Evolutionary conservation across 2,329 filamentous ascomycete species (phyloP), one percentile per base, ranked within the genome.

Genomic region (Colletotrichum sp.): DNA sequence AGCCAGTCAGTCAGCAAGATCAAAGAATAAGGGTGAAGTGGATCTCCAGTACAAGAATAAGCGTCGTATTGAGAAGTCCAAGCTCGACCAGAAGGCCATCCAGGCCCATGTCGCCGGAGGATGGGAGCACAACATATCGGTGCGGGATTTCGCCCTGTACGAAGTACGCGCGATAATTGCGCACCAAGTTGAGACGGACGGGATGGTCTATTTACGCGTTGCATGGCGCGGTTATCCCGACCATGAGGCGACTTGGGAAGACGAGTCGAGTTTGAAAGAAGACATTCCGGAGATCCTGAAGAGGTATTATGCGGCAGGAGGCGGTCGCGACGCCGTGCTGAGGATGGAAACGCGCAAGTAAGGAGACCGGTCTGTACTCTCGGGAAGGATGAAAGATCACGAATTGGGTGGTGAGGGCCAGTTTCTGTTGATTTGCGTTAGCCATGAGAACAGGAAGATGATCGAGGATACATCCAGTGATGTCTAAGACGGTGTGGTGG

Each of bases 71-170:
- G 49, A 55, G 2, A 55, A 25, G 49, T 55, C 19, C 19, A 55
- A 55, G 49, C 49, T 55, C 2, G 49, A 55, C n/a, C 49, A 55
- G 49, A 25, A 55, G 49, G 49, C 1, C 6, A 2, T 55, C 9
- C 49, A 55, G 49, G 49, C 25, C 13, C 49, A 55, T 55, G 49
- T 55, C 11, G 49, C 49, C 3, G 49, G 49, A 0, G n/a, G 49
- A 55, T 55, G 49, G 49, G 19, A 55, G 19, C 19, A 55, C 1
- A 22, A 22, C 1, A 55, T 55, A 2, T 55, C 49, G 49, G 49
- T 55, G 49, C 49, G 49, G 22, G 49, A 55, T 55, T 55, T 22
- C 49, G 49, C 49, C 49, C 49, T 55, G 9, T 55, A 55, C 49
- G 49, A 55, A 22, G 49, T 55, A 12, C 49, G 49, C 49, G 49